phyloP scores from a whole-genome alignment of 257 asterid genomes.

The Hygrophila difformis region DNA sequence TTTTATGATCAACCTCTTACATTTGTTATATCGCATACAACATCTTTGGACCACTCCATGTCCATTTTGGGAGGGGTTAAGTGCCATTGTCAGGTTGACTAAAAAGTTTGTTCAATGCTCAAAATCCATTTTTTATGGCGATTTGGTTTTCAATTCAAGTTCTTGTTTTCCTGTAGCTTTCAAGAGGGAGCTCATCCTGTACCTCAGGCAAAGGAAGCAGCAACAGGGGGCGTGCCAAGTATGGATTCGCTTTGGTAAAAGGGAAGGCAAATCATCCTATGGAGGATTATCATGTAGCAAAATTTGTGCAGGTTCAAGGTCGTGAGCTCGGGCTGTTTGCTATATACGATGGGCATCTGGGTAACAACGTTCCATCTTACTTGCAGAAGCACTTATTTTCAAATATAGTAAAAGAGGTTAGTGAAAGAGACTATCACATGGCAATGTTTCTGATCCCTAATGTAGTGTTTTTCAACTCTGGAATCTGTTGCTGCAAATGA shows the following conservation, averaged over 20 bases:
- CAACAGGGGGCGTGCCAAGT: slow-evolving; percentile 26
- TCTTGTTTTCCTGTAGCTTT: slow-evolving; percentile 22
- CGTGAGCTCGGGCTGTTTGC: slow-evolving; percentile 84
- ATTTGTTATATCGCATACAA: too few relatives aligned
- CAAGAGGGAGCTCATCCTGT: slow-evolving; percentile 31
- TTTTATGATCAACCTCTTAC: too few relatives aligned
- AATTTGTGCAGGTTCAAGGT: slow-evolving; percentile 43
- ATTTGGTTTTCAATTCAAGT: not conserved
- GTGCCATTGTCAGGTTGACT: too few relatives aligned
- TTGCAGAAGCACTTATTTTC: slow-evolving; percentile 53
- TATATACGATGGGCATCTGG: slow-evolving; percentile 84
- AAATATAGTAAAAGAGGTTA: slow-evolving; percentile 62
- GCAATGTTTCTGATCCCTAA: too few relatives aligned
- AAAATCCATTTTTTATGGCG: not conserved
- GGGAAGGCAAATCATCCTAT: slow-evolving; percentile 71
- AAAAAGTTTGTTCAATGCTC: not conserved
- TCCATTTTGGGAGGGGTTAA: too few relatives aligned
- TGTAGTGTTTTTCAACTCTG: too few relatives aligned
- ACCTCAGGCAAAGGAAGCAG: slow-evolving; percentile 59
- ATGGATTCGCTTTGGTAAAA: slow-evolving; percentile 45
- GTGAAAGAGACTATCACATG: too few relatives aligned
- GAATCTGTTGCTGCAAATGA: too few relatives aligned
- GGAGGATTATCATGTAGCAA: slow-evolving; percentile 88
- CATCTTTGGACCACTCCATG: too few relatives aligned
- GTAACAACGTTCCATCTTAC: slow-evolving; percentile 64